Conservation (phyloP, 2,329 filamentous ascomycete species). For the Huntiella bhutanensis region DNA sequence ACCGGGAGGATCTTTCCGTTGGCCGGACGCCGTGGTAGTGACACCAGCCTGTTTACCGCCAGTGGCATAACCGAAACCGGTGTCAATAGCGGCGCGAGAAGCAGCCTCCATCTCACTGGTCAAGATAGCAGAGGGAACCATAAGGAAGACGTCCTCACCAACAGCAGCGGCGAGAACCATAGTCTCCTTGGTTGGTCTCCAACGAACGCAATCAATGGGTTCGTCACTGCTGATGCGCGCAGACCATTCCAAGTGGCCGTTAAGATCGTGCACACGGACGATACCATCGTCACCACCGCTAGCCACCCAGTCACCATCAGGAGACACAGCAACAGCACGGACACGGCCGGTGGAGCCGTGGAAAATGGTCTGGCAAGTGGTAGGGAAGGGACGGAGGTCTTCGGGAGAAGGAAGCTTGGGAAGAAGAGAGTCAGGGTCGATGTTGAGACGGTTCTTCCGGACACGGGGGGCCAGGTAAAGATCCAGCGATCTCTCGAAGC, state of each 20-base stretch:
- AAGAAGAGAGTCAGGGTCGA: constrained; percentile 80
- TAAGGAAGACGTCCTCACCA: constrained; percentile 71
- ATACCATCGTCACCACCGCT: constrained; percentile 90
- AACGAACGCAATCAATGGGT: constrained; percentile 69
- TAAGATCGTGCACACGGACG: constrained; percentile 79
- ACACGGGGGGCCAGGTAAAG: constrained; percentile 87
- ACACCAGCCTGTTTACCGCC: constrained; percentile 33
- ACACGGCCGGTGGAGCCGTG: constrained; percentile 77
- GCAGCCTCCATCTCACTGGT: constrained; percentile 54
- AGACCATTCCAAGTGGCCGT: constrained; percentile 75
- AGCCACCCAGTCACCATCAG: constrained; percentile 67
- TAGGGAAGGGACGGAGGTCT: constrained; percentile 88
- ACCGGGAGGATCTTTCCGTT: constrained; percentile 55
- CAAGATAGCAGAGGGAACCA: constrained; percentile 54
- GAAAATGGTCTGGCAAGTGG: constrained; percentile 72
- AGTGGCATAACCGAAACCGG: constrained; percentile 85
- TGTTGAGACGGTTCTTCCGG: constrained; percentile 84
- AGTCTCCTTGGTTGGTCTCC: constrained; percentile 69
- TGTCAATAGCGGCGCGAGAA: constrained; percentile 61
- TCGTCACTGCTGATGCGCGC: constrained; percentile 60
- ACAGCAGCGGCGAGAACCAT: constrained; percentile 67
- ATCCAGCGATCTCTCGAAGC: constrained; percentile 88
- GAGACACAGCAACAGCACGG: constrained; percentile 66
- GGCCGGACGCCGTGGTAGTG: constrained; percentile 30
- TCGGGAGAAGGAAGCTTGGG: constrained; percentile 86